Evolutionary conservation across 139 green algal species (phyloP).

Genomic region (Chloropicon primus): DNA sequence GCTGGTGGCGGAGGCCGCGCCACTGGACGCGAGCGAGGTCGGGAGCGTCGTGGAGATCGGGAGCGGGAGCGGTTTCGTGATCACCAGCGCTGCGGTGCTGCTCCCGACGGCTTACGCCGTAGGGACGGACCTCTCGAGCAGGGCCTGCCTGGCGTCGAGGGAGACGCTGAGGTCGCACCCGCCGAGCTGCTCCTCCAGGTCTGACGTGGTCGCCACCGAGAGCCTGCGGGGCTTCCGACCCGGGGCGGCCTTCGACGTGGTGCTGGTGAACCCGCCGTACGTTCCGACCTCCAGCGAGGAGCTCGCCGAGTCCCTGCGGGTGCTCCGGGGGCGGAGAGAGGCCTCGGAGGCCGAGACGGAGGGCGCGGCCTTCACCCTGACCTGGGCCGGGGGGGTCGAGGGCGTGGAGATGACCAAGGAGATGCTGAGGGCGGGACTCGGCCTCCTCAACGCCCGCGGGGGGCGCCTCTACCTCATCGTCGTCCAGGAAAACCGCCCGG

Average conservation of each 20-base stretch:
- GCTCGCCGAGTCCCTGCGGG: constrained; percentile 18
- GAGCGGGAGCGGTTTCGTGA: constrained; percentile 69
- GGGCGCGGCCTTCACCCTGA: not conserved
- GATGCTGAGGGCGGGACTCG: not conserved
- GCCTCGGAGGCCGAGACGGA: not conserved
- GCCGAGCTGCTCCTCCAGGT: not conserved
- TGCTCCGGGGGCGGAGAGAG: not conserved
- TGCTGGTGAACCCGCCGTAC: constrained; percentile 96
- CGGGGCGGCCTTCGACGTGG: constrained; percentile 23
- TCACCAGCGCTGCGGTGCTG: constrained; percentile 52
- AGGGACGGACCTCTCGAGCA: not conserved
- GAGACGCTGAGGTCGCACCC: not conserved
- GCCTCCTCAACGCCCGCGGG: not conserved
- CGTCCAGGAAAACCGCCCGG: not conserved
- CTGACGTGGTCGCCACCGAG: not conserved
- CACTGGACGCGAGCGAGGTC: not conserved
- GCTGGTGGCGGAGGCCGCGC: not conserved
- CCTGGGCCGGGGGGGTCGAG: not conserved
- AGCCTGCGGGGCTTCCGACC: constrained; percentile 4
- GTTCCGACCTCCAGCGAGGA: constrained; percentile 87
- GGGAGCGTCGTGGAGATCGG: constrained; percentile 50
- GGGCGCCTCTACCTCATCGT: not conserved
- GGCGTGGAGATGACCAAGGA: not conserved
- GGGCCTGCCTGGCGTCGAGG: constrained; percentile 4
- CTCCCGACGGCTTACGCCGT: constrained; percentile 15